A percentile compares a stretch with the other conserved stretches of the same genome.
phyloP scores from a whole-genome alignment of 805 yeast genomes.

The Blastobotrys peoriensis region DNA sequence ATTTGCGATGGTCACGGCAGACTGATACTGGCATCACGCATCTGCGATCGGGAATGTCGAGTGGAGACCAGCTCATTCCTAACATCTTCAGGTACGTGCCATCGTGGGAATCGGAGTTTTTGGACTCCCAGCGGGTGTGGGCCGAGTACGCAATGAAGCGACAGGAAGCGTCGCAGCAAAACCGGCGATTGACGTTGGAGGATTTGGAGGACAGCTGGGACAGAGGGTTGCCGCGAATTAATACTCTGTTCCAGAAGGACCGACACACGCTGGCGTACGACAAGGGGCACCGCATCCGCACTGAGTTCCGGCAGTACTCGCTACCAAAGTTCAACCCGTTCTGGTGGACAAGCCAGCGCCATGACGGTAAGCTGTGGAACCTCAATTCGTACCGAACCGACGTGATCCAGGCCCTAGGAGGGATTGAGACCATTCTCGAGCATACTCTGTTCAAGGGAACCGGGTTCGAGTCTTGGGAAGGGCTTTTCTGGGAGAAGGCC shows the following conservation, averaged over 20 bases:
- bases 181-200: constrained; percentile 81
- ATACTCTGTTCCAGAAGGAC: constrained; percentile 91
- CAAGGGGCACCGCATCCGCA: constrained; percentile 82
- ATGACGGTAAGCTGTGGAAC: constrained; percentile 96
- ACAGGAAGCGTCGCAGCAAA: constrained; percentile 77
- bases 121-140: constrained; percentile 96
- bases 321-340: constrained; percentile 75
- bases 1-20: constrained; percentile 83
- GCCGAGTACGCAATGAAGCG: constrained; percentile 90
- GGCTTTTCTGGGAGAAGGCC: constrained; percentile 96
- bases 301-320: constrained; percentile 69
- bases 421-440: constrained; percentile 91
- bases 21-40: constrained; percentile 93
- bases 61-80: constrained; percentile 70
- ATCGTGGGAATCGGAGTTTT: constrained; percentile 94
- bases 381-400: constrained; percentile 88
- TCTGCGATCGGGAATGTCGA: constrained; percentile 88
- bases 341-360: constrained; percentile 94
- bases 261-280: constrained; percentile 92
- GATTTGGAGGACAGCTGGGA: constrained; percentile 96
- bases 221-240: constrained; percentile 92
- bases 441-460: constrained; percentile 95
- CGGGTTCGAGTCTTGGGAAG: constrained; percentile 98
- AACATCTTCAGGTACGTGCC: constrained; percentile 89
- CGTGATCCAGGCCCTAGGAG: constrained; percentile 95